Percentiles rank a stretch among this genome's conserved stretches.
Evolutionary conservation across 352 stramenopile genomes (phyloP).

Genomic region (Globisporangium viniferum): DNA sequence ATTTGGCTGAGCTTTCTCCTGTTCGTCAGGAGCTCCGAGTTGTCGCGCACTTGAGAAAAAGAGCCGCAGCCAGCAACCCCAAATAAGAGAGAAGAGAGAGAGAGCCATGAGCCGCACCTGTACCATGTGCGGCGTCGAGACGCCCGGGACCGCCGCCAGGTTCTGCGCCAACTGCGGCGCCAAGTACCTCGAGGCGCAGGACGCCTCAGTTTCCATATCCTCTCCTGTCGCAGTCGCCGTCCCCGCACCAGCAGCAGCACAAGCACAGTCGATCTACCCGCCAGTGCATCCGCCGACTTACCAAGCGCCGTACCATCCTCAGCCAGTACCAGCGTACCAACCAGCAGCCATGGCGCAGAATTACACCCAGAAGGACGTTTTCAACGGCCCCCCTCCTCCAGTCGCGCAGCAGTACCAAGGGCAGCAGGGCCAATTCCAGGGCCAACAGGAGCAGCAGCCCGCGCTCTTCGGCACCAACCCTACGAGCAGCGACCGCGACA

Average conservation of each 20-base stretch:
- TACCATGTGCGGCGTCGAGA: conserved; percentile 7
- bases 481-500: background rate
- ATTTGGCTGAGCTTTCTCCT: no score
- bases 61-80: background rate
- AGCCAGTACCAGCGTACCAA: background rate
- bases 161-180: conserved; percentile 13
- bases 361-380: background rate
- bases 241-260: background rate
- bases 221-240: background rate
- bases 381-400: background rate
- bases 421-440: background rate
- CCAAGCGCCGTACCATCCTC: background rate
- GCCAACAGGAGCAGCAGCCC: background rate
- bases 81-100: background rate
- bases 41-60: background rate
- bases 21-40: background rate
- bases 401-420: background rate
- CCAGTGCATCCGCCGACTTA: background rate
- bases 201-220: background rate
- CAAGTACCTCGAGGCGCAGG: background rate
- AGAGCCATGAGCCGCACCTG: background rate
- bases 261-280: background rate
- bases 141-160: conserved; percentile 2
- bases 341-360: background rate
- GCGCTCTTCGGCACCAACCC: background rate